These are phyloP conservation scores for Crucibulum laeve DNA, from an alignment of 768 basidiomycete species.

Conservation along the genomic window DNA sequence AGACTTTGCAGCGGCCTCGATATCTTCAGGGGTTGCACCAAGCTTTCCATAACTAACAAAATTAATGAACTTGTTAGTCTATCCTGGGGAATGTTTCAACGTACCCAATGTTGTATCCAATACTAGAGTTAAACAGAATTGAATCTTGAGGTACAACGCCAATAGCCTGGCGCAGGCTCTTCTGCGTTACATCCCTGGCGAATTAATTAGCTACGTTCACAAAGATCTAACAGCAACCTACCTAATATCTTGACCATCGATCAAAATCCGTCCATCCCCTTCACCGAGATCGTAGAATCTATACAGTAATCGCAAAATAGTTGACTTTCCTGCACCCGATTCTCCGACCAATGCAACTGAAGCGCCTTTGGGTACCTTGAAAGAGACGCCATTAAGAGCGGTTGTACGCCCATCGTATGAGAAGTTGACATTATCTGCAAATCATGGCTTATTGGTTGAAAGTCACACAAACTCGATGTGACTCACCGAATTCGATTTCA, in stretches of 20 bases:
- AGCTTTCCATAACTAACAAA: constrained; percentile 71
- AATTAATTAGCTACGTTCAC: not conserved
- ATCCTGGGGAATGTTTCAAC: constrained; percentile 11
- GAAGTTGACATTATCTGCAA: constrained; percentile 77
- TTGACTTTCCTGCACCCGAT: constrained; percentile 79
- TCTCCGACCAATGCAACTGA: constrained; percentile 90
- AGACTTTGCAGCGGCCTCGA: constrained; percentile 72
- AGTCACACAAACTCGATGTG: not conserved
- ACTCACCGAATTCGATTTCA: constrained; percentile 83
- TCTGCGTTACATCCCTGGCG: constrained; percentile 75
- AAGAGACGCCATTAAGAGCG: constrained; percentile 75
- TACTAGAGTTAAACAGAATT: constrained; percentile 67
- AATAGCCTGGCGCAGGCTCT: constrained; percentile 72
- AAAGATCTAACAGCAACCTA: constrained; percentile 7
- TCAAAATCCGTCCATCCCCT: constrained; percentile 74
- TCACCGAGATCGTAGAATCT: constrained; percentile 87
- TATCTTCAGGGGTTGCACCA: constrained; percentile 64
- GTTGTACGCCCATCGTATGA: constrained; percentile 73
- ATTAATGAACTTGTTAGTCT: not conserved
- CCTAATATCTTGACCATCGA: constrained; percentile 84
- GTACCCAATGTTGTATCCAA: constrained; percentile 71
- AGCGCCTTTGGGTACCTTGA: constrained; percentile 82
- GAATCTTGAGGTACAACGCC: constrained; percentile 90
- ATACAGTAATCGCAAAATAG: constrained; percentile 83
- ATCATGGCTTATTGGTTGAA: not conserved